Percentiles rank a stretch among this genome's conserved stretches.
These are phyloP conservation scores for Trichoderma simmonsii DNA, from an alignment of 2,329 filamentous ascomycete species.

Conservation along the genomic window DNA sequence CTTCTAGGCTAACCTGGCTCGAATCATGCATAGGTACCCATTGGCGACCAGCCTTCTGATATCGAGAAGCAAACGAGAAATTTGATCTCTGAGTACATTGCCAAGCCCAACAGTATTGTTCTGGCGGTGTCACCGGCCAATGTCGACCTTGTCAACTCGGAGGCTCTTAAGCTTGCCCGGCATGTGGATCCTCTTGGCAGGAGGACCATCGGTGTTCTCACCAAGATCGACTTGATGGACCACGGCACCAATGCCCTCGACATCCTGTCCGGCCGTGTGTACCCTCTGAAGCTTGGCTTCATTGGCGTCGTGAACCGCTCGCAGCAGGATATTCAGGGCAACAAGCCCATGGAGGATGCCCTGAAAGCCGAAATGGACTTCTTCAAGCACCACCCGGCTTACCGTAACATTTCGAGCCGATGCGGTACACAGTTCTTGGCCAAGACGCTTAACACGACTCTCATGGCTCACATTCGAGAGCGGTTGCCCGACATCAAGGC, in stretches of 20 bases:
- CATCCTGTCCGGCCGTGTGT: slow-evolving; percentile 94
- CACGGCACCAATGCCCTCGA: slow-evolving; percentile 97
- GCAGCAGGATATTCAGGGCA: slow-evolving; percentile 94
- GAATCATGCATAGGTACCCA: slow-evolving; percentile 65
- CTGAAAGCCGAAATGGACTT: slow-evolving; percentile 88
- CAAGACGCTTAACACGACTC: slow-evolving; percentile 88
- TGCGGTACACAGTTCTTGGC: slow-evolving; percentile 94
- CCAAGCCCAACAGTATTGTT: slow-evolving; percentile 97
- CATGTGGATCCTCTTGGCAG: slow-evolving; percentile 94
- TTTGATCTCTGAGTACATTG: slow-evolving; percentile 96
- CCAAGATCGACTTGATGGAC: slow-evolving; percentile 97
- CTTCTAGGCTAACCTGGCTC: slow-evolving; percentile 19
- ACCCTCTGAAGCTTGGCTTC: slow-evolving; percentile 94
- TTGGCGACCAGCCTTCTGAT: slow-evolving; percentile 94
- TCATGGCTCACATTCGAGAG: slow-evolving; percentile 96
- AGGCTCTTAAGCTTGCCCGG: slow-evolving; percentile 91
- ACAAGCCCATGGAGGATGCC: slow-evolving; percentile 91
- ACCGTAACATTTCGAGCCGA: slow-evolving; percentile 89
- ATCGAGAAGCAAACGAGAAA: slow-evolving; percentile 98
- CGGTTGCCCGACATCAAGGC: slow-evolving; percentile 97
- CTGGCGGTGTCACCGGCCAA: slow-evolving; percentile 96
- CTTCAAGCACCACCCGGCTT: slow-evolving; percentile 95
- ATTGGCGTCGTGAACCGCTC: slow-evolving; percentile 98
- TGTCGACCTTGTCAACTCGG: slow-evolving; percentile 97
- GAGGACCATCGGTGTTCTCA: slow-evolving; percentile 93